Conservation (phyloP, 192 early-diverging fungal genomes). For the Entomortierella parvispora region DNA sequence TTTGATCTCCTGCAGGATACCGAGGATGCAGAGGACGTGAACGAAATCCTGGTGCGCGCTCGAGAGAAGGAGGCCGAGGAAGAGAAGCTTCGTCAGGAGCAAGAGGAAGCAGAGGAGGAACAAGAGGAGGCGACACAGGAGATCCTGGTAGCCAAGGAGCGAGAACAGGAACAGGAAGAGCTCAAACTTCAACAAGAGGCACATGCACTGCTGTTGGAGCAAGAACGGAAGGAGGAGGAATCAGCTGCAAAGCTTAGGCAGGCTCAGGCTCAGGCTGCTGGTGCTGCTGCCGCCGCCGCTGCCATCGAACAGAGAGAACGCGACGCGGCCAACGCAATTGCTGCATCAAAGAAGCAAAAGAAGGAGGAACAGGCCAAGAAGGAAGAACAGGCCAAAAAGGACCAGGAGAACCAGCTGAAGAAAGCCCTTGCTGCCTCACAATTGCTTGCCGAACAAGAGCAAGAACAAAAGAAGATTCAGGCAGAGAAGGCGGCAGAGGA, state of each 20-base stretch:
- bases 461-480: too few species aligned
- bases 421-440: conserved; percentile 3
- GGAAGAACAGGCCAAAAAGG: conserved; percentile 25
- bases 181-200: neutral
- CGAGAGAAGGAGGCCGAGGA: conserved; percentile 5
- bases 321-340: neutral
- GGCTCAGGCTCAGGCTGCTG: too few species aligned
- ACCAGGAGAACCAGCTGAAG: conserved; percentile 1
- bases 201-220: neutral
- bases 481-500: conserved; percentile 5
- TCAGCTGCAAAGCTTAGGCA: too few species aligned
- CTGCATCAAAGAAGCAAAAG: conserved; percentile 16
- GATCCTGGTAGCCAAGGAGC: neutral
- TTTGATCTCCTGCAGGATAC: conserved; percentile 49
- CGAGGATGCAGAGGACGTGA: conserved; percentile 32
- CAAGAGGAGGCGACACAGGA: neutral
- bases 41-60: conserved; percentile 34
- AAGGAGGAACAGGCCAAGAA: conserved; percentile 48
- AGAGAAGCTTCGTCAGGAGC: conserved; percentile 1
- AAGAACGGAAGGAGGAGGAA: neutral
- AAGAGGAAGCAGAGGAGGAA: conserved; percentile 27
- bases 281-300: too few species aligned
- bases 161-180: conserved; percentile 6
- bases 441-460: neutral
- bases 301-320: neutral